Percentiles rank a stretch among this genome's conserved stretches.
Conservation (phyloP, 2,329 filamentous ascomycete species). For the Diplodia scrobiculata region DNA sequence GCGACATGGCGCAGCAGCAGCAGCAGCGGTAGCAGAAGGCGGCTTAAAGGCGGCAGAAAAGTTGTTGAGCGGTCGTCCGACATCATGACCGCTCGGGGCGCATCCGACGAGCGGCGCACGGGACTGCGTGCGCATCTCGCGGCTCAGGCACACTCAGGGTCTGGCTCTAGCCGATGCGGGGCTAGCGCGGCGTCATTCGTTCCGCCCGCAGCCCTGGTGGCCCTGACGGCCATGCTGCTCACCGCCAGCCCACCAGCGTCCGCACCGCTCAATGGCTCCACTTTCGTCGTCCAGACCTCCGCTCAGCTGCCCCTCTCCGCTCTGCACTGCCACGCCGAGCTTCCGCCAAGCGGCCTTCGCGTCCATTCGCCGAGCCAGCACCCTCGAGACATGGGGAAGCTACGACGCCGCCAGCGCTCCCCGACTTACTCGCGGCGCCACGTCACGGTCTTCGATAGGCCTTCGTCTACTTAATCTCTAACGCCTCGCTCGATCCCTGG, state of each 20-base stretch:
- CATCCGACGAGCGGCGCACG: neutral
- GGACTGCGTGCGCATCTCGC: constrained; percentile 10
- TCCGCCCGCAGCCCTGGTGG: neutral
- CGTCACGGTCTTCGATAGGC: constrained; percentile 13
- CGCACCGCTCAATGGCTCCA: constrained; percentile 6
- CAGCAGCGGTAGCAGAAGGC: too few relatives aligned
- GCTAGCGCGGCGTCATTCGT: neutral
- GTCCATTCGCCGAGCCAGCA: constrained; percentile 9
- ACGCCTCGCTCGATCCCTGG: neutral
- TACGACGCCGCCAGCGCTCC: neutral
- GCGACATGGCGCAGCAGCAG: constrained; percentile 36
- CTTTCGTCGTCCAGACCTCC: constrained; percentile 11
- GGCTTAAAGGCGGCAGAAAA: constrained; percentile 5
- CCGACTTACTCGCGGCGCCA: constrained; percentile 18
- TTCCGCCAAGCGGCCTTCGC: constrained; percentile 12
- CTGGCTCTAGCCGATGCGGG: neutral
- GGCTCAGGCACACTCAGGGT: constrained; percentile 14
- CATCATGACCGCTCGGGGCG: neutral
- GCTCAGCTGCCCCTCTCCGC: constrained; percentile 12
- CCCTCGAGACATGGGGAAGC: neutral
- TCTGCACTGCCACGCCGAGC: constrained; percentile 25
- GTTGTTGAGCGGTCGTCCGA: constrained; percentile 18
- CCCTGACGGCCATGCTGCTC: constrained; percentile 4
- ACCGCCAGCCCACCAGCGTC: constrained; percentile 19
- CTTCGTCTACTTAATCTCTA: constrained; percentile 16